Conservation (phyloP, 345 rosid genomes). For the Boechera divaricarpa region DNA sequence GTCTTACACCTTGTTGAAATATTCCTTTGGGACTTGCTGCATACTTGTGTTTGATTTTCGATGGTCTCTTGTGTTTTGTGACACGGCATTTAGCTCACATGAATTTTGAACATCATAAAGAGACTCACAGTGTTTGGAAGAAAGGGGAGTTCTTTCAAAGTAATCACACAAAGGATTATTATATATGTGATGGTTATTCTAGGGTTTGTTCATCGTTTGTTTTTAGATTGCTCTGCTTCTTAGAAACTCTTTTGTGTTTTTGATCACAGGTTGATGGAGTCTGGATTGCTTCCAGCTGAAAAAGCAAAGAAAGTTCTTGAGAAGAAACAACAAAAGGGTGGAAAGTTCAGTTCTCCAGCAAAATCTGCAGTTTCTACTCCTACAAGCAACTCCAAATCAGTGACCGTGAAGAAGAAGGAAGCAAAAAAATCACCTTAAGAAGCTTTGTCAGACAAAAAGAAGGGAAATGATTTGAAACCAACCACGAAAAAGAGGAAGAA, state of each 20-base stretch:
- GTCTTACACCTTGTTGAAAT: not conserved
- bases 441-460: slow-evolving; percentile 53
- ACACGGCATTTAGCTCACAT: slow-evolving; percentile 7
- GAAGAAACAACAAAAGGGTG: slow-evolving; percentile 65
- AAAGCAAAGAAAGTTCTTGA: slow-evolving; percentile 73
- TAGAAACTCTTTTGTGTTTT: slow-evolving; percentile 13
- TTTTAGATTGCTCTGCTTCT: slow-evolving; percentile 6
- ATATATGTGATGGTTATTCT: slow-evolving; percentile 1
- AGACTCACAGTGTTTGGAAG: not conserved
- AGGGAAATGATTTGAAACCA: slow-evolving; percentile 52
- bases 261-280: slow-evolving; percentile 93
- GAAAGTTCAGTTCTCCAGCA: slow-evolving; percentile 60
- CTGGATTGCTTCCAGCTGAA: slow-evolving; percentile 76
- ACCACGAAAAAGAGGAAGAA: slow-evolving; percentile 63
- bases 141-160: slow-evolving; percentile 10
- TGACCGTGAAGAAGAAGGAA: slow-evolving; percentile 48
- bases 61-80: slow-evolving; percentile 12
- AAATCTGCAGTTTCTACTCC: slow-evolving; percentile 54
- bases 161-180: not conserved
- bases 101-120: slow-evolving; percentile 1
- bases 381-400: slow-evolving; percentile 49
- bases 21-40: not conserved
- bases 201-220: not conserved
- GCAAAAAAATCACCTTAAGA: slow-evolving; percentile 38
- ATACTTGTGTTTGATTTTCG: slow-evolving; percentile 9